These are phyloP conservation scores for Isoetes taiwanensis DNA, from an alignment of 75 land plant species.

Conservation along the genomic window DNA sequence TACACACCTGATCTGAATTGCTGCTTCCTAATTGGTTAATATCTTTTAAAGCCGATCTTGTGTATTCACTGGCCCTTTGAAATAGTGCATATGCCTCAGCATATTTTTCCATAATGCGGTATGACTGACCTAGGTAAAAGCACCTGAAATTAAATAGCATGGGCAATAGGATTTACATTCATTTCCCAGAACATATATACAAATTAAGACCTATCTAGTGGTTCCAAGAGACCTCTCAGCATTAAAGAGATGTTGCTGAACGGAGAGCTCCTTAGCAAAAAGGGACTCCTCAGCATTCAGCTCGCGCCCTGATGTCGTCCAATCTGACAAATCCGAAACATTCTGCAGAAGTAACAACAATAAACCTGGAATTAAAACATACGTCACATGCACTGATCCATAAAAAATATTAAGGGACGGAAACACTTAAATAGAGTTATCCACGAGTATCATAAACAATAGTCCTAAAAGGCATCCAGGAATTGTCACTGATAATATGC, in stretches of 20 bases:
- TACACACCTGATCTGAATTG: constrained; percentile 29
- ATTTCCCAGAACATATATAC: too few relatives aligned
- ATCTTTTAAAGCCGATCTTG: constrained; percentile 27
- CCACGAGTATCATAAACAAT: too few relatives aligned
- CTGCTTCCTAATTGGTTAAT: constrained; percentile 10
- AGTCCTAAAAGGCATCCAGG: too few relatives aligned
- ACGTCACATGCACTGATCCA: too few relatives aligned
- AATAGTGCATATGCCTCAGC: constrained; percentile 72
- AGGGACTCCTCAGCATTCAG: constrained; percentile 47
- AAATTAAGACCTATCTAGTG: not conserved
- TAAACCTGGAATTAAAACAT: too few relatives aligned
- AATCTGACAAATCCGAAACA: constrained; percentile 65
- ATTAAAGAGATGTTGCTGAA: constrained; percentile 42
- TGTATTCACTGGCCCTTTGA: constrained; percentile 46
- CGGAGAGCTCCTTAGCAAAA: constrained; percentile 54
- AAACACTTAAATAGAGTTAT: too few relatives aligned
- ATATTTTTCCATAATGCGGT: constrained; percentile 67
- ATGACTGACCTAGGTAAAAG: constrained; percentile 73
- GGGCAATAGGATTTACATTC: too few relatives aligned
- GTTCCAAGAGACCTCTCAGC: constrained; percentile 69
- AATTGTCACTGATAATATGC: too few relatives aligned
- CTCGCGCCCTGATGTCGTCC: constrained; percentile 79
- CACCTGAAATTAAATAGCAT: constrained; percentile 41
- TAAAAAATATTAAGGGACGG: too few relatives aligned
- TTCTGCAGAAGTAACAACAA: constrained; percentile 70